A percentile compares a stretch with the other conserved stretches of the same genome.
phyloP scores from a whole-genome alignment of 2,329 filamentous ascomycete genomes.

The Paradendryphiella salina region DNA sequence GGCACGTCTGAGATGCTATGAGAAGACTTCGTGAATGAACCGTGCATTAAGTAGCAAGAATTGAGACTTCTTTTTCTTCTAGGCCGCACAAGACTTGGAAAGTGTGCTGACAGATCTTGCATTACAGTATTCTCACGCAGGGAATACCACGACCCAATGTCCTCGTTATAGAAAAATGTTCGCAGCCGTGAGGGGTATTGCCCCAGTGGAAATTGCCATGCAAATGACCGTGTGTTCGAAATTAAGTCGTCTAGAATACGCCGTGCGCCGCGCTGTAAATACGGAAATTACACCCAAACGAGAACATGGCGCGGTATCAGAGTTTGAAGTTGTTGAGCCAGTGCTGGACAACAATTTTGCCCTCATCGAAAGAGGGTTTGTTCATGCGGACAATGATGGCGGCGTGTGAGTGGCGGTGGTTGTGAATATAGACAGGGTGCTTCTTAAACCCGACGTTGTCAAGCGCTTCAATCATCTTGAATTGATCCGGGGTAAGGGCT shows the following conservation, averaged over 20 bases:
- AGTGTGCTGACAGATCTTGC: too few relatives aligned
- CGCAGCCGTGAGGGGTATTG: too few relatives aligned
- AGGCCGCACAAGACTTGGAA: too few relatives aligned
- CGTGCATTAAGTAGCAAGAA: too few relatives aligned
- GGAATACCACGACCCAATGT: too few relatives aligned
- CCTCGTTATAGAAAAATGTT: too few relatives aligned
- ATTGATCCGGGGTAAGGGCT: constrained; percentile 78
- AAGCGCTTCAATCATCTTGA: constrained; percentile 78
- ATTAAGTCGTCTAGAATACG: neutral
- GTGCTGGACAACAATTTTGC: constrained; percentile 75
- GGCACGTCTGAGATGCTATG: too few relatives aligned
- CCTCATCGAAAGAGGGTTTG: constrained; percentile 71
- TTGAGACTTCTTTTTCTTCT: too few relatives aligned
- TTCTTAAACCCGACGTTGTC: constrained; percentile 65
- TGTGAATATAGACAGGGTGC: constrained; percentile 72
- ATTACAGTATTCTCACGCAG: too few relatives aligned
- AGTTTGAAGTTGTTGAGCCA: constrained; percentile 74
- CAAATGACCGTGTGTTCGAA: too few relatives aligned
- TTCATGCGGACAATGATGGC: constrained; percentile 81
- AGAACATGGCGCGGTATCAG: constrained; percentile 4
- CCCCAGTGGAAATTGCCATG: too few relatives aligned
- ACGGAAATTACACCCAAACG: neutral
- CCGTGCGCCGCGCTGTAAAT: constrained; percentile 19
- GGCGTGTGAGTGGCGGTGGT: constrained; percentile 77
- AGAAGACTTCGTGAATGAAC: too few relatives aligned